Percentiles rank a stretch among this genome's conserved stretches.
phyloP scores from a whole-genome alignment of 345 rosid genomes.

The Eucalyptus guilfoylei region DNA sequence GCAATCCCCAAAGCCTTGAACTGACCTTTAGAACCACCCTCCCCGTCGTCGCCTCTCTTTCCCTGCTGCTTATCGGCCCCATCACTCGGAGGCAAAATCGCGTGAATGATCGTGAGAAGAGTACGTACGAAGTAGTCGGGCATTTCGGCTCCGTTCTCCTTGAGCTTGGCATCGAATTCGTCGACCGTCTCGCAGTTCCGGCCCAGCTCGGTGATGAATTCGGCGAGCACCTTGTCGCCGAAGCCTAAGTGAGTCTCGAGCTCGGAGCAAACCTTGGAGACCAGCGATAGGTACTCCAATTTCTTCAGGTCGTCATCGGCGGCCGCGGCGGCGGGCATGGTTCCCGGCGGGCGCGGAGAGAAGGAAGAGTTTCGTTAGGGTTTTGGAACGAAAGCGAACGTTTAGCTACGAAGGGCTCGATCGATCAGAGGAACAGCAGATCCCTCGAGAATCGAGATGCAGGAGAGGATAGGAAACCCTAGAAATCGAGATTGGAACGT shows the following conservation, averaged over 20 bases:
- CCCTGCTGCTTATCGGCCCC: slow-evolving; percentile 21
- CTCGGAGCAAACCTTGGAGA: slow-evolving; percentile 80
- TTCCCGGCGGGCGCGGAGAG: not conserved
- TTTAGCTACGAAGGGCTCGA: not conserved
- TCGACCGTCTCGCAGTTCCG: slow-evolving; percentile 46
- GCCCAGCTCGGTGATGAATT: slow-evolving; percentile 67
- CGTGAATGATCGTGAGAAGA: slow-evolving; percentile 66
- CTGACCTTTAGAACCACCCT: slow-evolving; percentile 23
- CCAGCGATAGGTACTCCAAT: slow-evolving; percentile 49
- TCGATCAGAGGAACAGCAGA: not conserved
- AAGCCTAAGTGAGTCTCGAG: slow-evolving; percentile 69
- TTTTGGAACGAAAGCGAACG: not conserved
- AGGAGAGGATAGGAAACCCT: not conserved
- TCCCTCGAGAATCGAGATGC: not conserved
- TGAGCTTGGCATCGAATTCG: slow-evolving; percentile 59
- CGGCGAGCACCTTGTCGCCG: slow-evolving; percentile 71
- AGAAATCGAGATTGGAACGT: not conserved
- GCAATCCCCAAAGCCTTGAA: slow-evolving; percentile 58
- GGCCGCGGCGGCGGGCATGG: not conserved
- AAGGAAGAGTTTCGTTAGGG: not conserved
- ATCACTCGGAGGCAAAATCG: slow-evolving; percentile 56
- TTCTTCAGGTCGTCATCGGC: slow-evolving; percentile 16
- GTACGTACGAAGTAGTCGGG: slow-evolving; percentile 89
- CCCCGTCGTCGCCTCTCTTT: slow-evolving; percentile 8
- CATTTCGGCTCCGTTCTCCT: slow-evolving; percentile 72